A percentile compares a stretch with the other conserved stretches of the same genome.
Evolutionary conservation across 108 stramenopile genomes (phyloP).

Genomic region (Cyclostephanos invisitatus): DNA sequence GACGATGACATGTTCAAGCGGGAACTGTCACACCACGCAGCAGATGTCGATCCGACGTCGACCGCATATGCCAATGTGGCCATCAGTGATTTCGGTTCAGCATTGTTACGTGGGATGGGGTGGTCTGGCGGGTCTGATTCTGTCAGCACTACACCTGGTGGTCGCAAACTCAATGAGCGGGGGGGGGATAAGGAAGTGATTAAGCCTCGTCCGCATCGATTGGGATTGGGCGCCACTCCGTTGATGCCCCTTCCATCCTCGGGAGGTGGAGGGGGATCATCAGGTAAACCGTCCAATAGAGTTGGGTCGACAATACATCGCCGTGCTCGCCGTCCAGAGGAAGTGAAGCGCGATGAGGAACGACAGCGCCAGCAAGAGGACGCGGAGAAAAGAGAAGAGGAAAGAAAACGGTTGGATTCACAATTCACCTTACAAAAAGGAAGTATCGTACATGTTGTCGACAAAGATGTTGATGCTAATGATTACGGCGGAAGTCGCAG

Average conservation of each 20-base stretch:
- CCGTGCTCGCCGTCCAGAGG: conserved; percentile 54
- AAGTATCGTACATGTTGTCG: conserved; percentile 67
- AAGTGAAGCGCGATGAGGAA: conserved; percentile 72
- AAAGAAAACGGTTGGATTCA: conserved; percentile 59
- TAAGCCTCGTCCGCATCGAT: conserved; percentile 75
- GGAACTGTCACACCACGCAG: conserved; percentile 42
- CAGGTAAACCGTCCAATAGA: conserved; percentile 3
- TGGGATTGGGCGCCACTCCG: conserved; percentile 86
- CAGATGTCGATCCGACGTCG: conserved; percentile 53
- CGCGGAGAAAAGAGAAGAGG: conserved; percentile 39
- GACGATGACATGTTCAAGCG: conserved; percentile 36
- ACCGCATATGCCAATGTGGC: conserved; percentile 67
- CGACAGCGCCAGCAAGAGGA: conserved; percentile 45
- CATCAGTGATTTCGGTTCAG: conserved; percentile 87
- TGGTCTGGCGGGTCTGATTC: conserved; percentile 63
- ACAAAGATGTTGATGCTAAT: conserved; percentile 10
- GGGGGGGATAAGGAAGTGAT: conserved; percentile 16
- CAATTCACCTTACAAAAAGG: conserved; percentile 75
- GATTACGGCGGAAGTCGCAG: conserved; percentile 3
- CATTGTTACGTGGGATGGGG: conserved; percentile 90
- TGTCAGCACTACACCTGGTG: conserved; percentile 3
- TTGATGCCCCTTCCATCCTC: conserved; percentile 37
- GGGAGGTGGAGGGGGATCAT: conserved; percentile 1
- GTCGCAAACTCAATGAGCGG: conserved; percentile 6
- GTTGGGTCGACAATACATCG: conserved; percentile 30